Conservation (phyloP, 306 rosid species). For the Quercus robur region DNA sequence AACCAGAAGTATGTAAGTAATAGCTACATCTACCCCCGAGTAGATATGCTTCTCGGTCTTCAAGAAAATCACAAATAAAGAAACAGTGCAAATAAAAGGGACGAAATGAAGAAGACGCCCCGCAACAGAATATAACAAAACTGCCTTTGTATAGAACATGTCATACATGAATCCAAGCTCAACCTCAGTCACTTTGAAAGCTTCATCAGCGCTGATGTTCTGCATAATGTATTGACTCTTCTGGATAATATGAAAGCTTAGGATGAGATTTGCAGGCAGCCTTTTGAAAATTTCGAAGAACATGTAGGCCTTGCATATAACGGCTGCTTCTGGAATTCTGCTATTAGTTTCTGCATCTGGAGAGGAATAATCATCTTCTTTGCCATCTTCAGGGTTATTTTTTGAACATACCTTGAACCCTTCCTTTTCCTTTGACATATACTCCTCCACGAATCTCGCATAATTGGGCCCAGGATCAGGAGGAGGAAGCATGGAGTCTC, state of each 20-base stretch:
- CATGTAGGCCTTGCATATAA: background rate
- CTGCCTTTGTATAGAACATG: slow-evolving; percentile 27
- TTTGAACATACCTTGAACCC: background rate
- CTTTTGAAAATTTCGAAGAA: slow-evolving; percentile 7
- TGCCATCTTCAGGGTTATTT: background rate
- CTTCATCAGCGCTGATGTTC: background rate
- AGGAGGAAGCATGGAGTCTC: slow-evolving; percentile 1
- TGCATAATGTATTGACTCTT: background rate
- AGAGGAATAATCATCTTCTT: no score
- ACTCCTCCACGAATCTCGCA: background rate
- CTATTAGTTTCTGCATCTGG: no score
- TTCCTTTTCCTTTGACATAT: background rate
- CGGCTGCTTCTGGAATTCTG: background rate
- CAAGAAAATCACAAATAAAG: background rate
- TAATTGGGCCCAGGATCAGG: slow-evolving; percentile 21
- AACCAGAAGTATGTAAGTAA: slow-evolving; percentile 1
- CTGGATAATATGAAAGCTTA: background rate
- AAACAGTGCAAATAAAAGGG: no score
- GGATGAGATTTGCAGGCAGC: slow-evolving; percentile 22
- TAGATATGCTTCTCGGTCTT: background rate
- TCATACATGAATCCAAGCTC: slow-evolving; percentile 39
- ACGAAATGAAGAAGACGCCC: background rate
- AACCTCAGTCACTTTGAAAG: slow-evolving; percentile 27
- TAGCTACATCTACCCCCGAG: background rate
- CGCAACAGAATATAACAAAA: background rate